Conservation (phyloP, 2,329 filamentous ascomycete species). For the Alternaria gansuensis region DNA sequence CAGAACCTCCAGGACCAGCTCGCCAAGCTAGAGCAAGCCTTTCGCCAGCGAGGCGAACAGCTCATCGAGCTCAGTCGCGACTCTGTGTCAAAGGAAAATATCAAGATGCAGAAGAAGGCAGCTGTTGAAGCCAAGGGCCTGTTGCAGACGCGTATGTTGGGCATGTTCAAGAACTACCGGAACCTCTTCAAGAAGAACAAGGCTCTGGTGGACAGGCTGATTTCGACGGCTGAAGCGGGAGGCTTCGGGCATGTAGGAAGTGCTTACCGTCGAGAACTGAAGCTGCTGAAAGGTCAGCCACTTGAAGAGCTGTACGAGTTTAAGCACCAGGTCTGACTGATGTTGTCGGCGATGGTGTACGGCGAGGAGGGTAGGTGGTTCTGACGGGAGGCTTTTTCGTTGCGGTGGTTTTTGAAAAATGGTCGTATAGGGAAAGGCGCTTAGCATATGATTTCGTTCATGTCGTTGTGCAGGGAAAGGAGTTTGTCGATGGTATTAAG, state of each 20-base stretch:
- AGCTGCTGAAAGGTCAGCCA: neutral
- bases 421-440: too few species aligned
- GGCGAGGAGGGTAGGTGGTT: neutral
- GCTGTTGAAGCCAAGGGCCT: neutral
- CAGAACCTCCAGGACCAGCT: neutral
- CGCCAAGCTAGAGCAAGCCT: neutral
- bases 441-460: neutral
- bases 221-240: neutral
- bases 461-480: neutral
- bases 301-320: neutral
- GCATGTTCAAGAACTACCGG: slow-evolving; percentile 8
- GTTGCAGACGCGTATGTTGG: slow-evolving; percentile 1
- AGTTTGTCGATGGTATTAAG: neutral
- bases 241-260: neutral
- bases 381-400: neutral
- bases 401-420: neutral
- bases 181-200: slow-evolving; percentile 2
- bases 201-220: neutral
- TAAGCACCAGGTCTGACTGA: neutral
- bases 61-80: slow-evolving; percentile 5
- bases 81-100: neutral
- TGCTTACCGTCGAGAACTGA: neutral
- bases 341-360: neutral
- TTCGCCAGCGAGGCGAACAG: slow-evolving; percentile 5
- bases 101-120: slow-evolving; percentile 3